phyloP scores from a whole-genome alignment of 179 eudicot species.

The Actinidia arguta region DNA sequence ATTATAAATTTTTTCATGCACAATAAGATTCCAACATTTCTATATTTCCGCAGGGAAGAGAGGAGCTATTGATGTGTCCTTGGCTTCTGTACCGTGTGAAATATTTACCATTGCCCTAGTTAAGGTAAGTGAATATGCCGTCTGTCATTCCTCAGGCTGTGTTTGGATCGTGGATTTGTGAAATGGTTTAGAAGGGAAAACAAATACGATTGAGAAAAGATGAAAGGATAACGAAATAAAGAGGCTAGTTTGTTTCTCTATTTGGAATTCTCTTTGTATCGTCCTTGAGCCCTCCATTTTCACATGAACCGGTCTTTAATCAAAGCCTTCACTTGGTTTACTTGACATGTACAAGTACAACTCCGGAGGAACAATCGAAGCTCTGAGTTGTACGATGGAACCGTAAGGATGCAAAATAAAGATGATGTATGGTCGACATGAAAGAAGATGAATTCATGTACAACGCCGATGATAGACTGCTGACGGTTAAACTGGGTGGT shows the following conservation, averaged over 20 bases:
- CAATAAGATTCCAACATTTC: neutral
- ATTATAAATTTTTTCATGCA: too few species aligned
- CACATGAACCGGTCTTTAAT: constrained; percentile 43
- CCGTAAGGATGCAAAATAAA: constrained; percentile 35
- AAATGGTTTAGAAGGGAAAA: neutral
- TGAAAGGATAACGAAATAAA: neutral
- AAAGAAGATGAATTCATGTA: constrained; percentile 39
- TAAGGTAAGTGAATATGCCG: constrained; percentile 40
- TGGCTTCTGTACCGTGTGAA: constrained; percentile 49
- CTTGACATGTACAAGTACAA: constrained; percentile 81
- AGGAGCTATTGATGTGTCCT: constrained; percentile 42
- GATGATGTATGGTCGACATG: constrained; percentile 43
- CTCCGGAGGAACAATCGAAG: constrained; percentile 74
- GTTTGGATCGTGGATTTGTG: neutral
- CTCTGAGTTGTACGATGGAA: constrained; percentile 24
- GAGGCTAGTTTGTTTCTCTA: neutral
- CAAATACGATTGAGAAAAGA: neutral
- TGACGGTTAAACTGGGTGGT: constrained; percentile 24
- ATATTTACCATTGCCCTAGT: constrained; percentile 59
- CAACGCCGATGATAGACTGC: constrained; percentile 39
- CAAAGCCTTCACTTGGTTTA: constrained; percentile 54
- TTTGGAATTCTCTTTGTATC: neutral
- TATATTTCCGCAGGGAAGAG: constrained; percentile 21
- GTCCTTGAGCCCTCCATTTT: neutral
- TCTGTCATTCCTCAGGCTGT: neutral